phyloP scores from a whole-genome alignment of 2,329 filamentous ascomycete genomes.

The Colletotrichum horii region DNA sequence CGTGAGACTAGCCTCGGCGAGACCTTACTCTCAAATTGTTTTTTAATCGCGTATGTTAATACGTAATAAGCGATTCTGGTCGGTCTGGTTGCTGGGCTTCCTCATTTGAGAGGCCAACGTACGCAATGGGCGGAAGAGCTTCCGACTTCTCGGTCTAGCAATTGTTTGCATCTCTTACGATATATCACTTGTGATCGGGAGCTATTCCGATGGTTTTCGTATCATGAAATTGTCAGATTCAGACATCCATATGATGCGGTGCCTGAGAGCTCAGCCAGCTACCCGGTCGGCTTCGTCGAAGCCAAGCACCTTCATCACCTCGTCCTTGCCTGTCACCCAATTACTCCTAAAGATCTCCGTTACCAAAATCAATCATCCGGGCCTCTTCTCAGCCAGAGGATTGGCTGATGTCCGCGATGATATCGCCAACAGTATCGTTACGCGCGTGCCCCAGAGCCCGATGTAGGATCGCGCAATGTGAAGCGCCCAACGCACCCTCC shows the following conservation, averaged over 20 bases:
- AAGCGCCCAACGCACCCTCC: conserved; percentile 53
- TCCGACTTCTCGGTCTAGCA: neutral
- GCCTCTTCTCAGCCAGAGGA: neutral
- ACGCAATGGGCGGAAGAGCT: neutral
- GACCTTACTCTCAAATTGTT: neutral
- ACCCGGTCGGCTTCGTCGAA: neutral
- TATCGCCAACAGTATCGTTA: conserved; percentile 31
- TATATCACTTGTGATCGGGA: neutral
- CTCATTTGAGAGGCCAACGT: neutral
- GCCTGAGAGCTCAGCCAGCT: neutral
- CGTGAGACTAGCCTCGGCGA: neutral
- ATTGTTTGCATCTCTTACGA: neutral
- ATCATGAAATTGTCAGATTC: neutral
- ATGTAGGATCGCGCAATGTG: conserved; percentile 35
- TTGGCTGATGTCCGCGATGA: neutral
- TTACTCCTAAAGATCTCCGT: neutral
- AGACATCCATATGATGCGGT: neutral
- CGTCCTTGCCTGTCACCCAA: neutral
- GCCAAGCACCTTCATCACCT: neutral
- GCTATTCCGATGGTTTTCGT: neutral
- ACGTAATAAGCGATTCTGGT: neutral
- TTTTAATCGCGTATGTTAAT: neutral
- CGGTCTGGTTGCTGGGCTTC: neutral
- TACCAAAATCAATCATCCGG: neutral
- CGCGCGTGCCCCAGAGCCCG: conserved; percentile 74